Evolutionary conservation across 805 yeast species (phyloP).

Genomic region (Pichia eremophila): DNA sequence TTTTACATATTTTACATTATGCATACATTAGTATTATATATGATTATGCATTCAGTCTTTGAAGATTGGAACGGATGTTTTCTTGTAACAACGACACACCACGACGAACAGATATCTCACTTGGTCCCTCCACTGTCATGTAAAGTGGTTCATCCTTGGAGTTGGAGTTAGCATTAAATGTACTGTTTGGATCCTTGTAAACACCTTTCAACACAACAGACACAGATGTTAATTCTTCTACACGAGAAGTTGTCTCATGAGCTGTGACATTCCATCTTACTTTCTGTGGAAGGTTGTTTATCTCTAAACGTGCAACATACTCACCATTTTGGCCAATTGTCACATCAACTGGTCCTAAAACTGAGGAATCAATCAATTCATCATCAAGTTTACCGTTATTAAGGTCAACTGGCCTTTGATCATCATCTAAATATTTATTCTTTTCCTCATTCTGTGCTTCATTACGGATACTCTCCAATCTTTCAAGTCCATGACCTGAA

Average conservation of each 20-base stretch:
- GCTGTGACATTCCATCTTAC: conserved; percentile 74
- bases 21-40: too few relatives aligned
- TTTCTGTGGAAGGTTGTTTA: conserved; percentile 78
- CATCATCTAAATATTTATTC: conserved; percentile 36
- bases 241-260: conserved; percentile 49
- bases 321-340: conserved; percentile 26
- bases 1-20: too few relatives aligned
- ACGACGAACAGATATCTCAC: conserved; percentile 44
- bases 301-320: conserved; percentile 19
- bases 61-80: conserved; percentile 4
- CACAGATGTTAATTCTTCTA: conserved; percentile 63
- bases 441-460: conserved; percentile 37
- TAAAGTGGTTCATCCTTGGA: not conserved
- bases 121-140: conserved; percentile 56
- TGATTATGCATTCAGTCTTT: not conserved
- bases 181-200: conserved; percentile 45
- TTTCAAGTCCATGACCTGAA: conserved; percentile 87
- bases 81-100: conserved; percentile 52
- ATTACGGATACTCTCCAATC: conserved; percentile 50
- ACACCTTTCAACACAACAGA: conserved; percentile 79
- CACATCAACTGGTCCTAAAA: conserved; percentile 26
- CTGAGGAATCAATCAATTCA: not conserved
- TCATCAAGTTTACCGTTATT: too few relatives aligned
- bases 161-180: too few relatives aligned
- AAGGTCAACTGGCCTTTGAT: conserved; percentile 15